These are phyloP conservation scores for Hondaea fermentalgiana DNA, from an alignment of 108 stramenopile species.

Conservation along the genomic window DNA sequence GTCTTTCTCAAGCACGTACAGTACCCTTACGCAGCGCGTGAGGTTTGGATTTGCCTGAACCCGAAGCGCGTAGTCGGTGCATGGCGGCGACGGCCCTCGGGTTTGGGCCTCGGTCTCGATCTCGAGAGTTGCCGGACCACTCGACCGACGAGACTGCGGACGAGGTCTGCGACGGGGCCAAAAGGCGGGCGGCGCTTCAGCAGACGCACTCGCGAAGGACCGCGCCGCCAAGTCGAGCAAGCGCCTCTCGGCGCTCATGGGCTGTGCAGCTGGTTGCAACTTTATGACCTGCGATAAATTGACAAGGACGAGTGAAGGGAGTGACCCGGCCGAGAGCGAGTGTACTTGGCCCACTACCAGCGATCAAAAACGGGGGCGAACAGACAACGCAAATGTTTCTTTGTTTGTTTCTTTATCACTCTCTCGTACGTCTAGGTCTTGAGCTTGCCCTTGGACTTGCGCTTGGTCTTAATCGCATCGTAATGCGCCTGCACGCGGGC, in stretches of 20 bases:
- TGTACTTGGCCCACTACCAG: no score
- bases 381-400: not conserved
- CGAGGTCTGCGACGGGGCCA: not conserved
- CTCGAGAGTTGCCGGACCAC: no score
- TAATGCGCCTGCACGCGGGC: conserved; percentile 48
- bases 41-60: not conserved
- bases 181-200: not conserved
- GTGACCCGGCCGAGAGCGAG: no score
- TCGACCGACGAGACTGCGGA: no score
- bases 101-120: no score
- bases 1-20: not conserved
- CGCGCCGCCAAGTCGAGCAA: not conserved
- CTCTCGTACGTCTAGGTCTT: not conserved
- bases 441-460: conserved; percentile 20
- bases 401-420: not conserved
- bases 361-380: not conserved
- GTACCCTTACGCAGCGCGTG: not conserved
- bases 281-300: no score
- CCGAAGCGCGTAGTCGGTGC: not conserved
- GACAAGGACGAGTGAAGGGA: no score
- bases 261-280: no score
- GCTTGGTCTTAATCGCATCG: conserved; percentile 69
- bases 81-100: not conserved
- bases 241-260: not conserved
- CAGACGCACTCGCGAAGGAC: not conserved